Evolutionary conservation across 1,139 yeast species (phyloP).

Genomic region (Zygosaccharomyces pseudobailii): DNA sequence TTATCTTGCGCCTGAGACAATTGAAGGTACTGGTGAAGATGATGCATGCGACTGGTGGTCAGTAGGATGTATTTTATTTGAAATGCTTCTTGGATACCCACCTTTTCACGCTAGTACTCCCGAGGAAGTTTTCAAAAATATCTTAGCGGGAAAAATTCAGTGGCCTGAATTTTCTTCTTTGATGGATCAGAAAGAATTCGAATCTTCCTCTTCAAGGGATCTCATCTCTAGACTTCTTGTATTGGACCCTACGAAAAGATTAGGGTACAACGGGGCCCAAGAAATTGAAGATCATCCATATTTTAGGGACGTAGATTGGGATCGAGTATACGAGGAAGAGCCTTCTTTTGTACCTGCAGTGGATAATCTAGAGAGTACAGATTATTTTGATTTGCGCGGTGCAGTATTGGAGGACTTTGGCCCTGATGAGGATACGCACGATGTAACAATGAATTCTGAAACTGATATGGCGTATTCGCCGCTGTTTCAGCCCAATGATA

Average conservation of each 20-base stretch:
- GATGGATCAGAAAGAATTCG: constrained; percentile 49
- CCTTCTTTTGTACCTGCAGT: constrained; percentile 81
- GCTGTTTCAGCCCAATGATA: constrained; percentile 5
- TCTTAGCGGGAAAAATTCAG: constrained; percentile 64
- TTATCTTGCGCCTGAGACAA: constrained; percentile 94
- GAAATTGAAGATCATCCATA: constrained; percentile 79
- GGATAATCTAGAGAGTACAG: constrained; percentile 83
- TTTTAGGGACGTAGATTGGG: constrained; percentile 73
- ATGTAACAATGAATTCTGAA: constrained; percentile 14
- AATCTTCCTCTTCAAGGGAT: constrained; percentile 70
- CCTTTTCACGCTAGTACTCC: constrained; percentile 90
- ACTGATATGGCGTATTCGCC: constrained; percentile 8
- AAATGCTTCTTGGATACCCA: constrained; percentile 87
- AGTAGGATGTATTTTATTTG: constrained; percentile 90
- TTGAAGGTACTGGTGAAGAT: constrained; percentile 78
- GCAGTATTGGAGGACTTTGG: constrained; percentile 67
- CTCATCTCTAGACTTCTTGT: constrained; percentile 59
- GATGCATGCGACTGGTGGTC: constrained; percentile 99
- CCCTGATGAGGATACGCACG: constrained; percentile 44
- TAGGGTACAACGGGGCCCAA: constrained; percentile 72
- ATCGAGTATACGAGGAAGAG: constrained; percentile 60
- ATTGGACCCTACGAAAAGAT: constrained; percentile 57
- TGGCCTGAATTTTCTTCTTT: constrained; percentile 68
- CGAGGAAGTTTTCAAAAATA: constrained; percentile 74
- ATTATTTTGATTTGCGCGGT: constrained; percentile 88